Base-by-base conservation (phyloP, 2,329 filamentous ascomycete genomes). In the Colletotrichum sp. region DNA sequence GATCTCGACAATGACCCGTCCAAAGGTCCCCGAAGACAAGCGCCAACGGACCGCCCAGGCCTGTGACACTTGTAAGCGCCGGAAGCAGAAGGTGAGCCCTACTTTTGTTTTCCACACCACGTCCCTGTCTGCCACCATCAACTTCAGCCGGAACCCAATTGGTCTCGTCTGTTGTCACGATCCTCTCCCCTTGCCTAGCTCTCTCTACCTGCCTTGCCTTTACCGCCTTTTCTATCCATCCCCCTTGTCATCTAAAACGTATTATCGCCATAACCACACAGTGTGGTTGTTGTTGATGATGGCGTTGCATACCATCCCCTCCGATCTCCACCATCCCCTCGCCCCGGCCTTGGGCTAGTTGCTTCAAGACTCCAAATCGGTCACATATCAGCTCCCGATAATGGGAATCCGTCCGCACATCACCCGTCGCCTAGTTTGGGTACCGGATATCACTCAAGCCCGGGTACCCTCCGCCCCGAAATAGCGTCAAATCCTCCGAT, bases 21-120 rank as follows among this genome's bases (percentile, higher is more conserved):
- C 87, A 67, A 90, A 87, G 82, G 89, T 92, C 75, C 86, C 89
- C 36, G 87, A 88, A 78, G 90, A 93, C 78, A 90, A 92, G 82
- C 88, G 92, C 78, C 90, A 92, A 83, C 89, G 92, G 79, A 93
- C 89, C 67, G 90, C 90, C 30, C 89, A 91, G 79, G 92, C 92
- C 55, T 94, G 92, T 82, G 90, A 92, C 78, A 90, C 87, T 77
- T 94, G 92, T 85, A 93, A 92, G 83, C 87, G 88, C 75, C 88
- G 92, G 77, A 94, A 94, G 82, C 92, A 93, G 84, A 94, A 93
- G 87, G 92, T 92, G 81, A 86, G 89, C 80, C 34, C 26, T 48
- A 32, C n/a, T 38, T 38, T 38, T 38, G 36, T 57, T 58, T 64
- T 48, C 67, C 34, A 43, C 30, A 52, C 52, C 57, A 34, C 52